Base-by-base conservation (phyloP, 2,329 filamentous ascomycete species). In the Fusarium fujikuroi region DNA sequence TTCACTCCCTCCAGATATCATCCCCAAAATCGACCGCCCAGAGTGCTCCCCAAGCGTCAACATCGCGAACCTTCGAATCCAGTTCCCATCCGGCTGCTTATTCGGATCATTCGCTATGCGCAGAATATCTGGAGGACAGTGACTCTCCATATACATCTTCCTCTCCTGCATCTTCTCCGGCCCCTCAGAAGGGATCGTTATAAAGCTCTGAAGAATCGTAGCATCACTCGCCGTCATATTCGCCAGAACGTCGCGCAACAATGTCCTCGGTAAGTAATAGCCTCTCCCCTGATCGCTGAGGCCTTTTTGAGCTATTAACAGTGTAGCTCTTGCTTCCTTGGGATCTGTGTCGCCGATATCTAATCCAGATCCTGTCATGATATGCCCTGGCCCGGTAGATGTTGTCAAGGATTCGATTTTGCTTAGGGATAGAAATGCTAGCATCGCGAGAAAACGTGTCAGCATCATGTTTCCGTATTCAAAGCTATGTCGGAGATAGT, bases 401-500 rank as follows among this genome's bases (percentile, higher is more conserved):
- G n/a, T 34, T 15, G 47, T 4, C 9, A 63, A 19, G 3, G 30
- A 39, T 2, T 46, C 18, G 9, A 66, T 25, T 3, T 58, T 66
- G 1, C 19, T 40, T 0, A 72, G 23, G 1, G 67, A 39, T 5
- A 54, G 28, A 11, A 56, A 63, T 4, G 47, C 68, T 2, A 72
- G 40, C 52, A 71, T 58, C 1, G 42, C n/a, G 5, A 72, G 63
- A 2, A 71, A 72, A 1, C 43, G 43, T 1, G 63, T 58, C 1
- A 72, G 7, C 63, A 72, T 63, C 63, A 60, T 61, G 12, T 68
- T 70, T 8, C 53, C 58, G 8, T 36, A 50, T 30, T 58, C 58
- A 6, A 71, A 71, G 8, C 69, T 67, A 7, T 72, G 68, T 1
- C 68, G 59, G 2, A 71, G 49, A 28, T 71, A 61, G 28, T 71